phyloP scores from a whole-genome alignment of 2,329 filamentous ascomycete species.

The Pseudopyrenochaeta lycopersici region DNA sequence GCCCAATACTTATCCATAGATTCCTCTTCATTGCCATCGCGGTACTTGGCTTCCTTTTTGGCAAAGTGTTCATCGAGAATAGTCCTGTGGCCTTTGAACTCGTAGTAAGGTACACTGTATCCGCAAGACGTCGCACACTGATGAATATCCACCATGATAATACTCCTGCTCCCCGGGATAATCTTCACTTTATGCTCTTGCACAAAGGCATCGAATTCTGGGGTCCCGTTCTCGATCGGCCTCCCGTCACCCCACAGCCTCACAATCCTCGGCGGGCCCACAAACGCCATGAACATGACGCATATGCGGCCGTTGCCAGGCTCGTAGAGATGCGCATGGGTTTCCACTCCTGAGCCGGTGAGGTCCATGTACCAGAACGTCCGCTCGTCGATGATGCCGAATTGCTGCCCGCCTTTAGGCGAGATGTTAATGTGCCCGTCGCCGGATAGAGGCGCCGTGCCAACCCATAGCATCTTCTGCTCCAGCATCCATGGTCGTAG shows the following conservation, averaged over 20 bases:
- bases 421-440: constrained; percentile 57
- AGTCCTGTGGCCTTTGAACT: constrained; percentile 52
- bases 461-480: constrained; percentile 57
- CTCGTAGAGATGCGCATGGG: constrained; percentile 54
- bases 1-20: constrained; percentile 57
- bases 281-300: constrained; percentile 54
- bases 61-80: constrained; percentile 54
- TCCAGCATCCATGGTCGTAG: constrained; percentile 53
- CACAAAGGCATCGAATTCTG: constrained; percentile 47
- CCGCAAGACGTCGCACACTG: constrained; percentile 56
- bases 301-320: constrained; percentile 53
- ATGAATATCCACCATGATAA: constrained; percentile 55
- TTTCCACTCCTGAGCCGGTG: constrained; percentile 55
- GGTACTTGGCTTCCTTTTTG: constrained; percentile 49
- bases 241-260: constrained; percentile 53
- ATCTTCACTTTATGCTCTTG: constrained; percentile 41
- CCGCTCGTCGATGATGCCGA: constrained; percentile 43
- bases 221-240: constrained; percentile 49
- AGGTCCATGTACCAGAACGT: constrained; percentile 58
- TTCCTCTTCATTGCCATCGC: constrained; percentile 49
- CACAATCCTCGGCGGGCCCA: constrained; percentile 54
- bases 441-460: constrained; percentile 52
- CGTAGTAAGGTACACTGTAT: constrained; percentile 55
- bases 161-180: constrained; percentile 50
- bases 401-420: constrained; percentile 53